Evolutionary conservation across 2,329 filamentous ascomycete genomes (phyloP), one percentile per base, ranked within the genome.

Genomic region (Neofusicoccum ribis): DNA sequence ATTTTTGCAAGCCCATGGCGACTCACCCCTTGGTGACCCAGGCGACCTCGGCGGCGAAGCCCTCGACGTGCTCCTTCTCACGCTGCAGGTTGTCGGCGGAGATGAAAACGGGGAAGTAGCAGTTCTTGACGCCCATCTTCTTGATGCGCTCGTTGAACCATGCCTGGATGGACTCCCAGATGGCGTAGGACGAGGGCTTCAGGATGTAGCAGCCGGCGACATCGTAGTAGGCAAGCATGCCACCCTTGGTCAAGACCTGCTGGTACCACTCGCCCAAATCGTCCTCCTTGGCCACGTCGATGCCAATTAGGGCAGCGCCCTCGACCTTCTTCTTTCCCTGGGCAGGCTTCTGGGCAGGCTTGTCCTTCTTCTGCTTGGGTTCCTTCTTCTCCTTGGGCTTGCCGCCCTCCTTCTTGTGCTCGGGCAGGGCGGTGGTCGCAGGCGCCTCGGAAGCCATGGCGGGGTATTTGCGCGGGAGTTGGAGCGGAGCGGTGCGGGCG

Each of bases 151-250:
- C 73, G 71, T 88, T 85, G 74, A 84, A 84, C 78, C 78, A 84
- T 15, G 73, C 77, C 71, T 88, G 86, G 68, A 90, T 89, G 69
- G 84, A 81, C 73, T 90, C 87, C 88, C 88, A 90, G 73, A 90
- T 88, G 67, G 83, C 83, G 77, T 86, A 89, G 17, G 87, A 88
- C 66, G 85, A 83, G 58, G 88, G 88, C 81, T 87, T 93, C 78
- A 76, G 73, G 62, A 98, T 95, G 80, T 97, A 98, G 83, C 96
- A 97, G 56, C 93, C 92, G n/a, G 93, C 92, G 68, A 98, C 94
- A 81, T 97, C 91, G 75, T 97, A 98, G 86, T 97, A 99, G 75
- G 97, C 93, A 73, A 98, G 89, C 90, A 99, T 91, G 77, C 97
- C 92, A 72, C 92, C 92, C 86, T 99, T 99, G 75, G 93, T 89